Percentiles rank a stretch among this genome's conserved stretches.
Conservation (phyloP, 257 asterid species). For the Scutellaria minor region DNA sequence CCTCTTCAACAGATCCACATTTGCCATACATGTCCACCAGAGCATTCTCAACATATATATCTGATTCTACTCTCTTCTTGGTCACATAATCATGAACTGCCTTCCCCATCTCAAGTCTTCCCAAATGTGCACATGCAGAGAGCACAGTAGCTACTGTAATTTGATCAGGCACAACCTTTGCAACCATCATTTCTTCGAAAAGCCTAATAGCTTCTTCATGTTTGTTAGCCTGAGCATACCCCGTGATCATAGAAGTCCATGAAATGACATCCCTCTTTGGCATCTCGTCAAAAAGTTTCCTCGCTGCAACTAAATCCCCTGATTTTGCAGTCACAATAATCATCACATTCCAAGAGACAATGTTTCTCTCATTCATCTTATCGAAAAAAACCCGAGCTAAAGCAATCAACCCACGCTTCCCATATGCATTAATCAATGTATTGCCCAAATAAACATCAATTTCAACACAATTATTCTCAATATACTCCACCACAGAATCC, state of each 20-base stretch:
- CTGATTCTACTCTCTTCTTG: constrained; percentile 33
- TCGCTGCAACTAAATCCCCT: constrained; percentile 47
- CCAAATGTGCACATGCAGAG: constrained; percentile 54
- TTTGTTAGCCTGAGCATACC: constrained; percentile 42
- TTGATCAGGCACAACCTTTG: constrained; percentile 46
- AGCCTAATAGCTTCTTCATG: constrained; percentile 42
- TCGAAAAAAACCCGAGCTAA: constrained; percentile 42
- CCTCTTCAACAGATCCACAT: constrained; percentile 52
- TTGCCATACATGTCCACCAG: constrained; percentile 62
- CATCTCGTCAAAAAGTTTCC: constrained; percentile 47
- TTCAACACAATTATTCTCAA: constrained; percentile 40
- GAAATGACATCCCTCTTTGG: constrained; percentile 54
- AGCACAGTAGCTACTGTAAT: constrained; percentile 45
- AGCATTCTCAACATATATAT: constrained; percentile 51
- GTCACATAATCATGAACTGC: constrained; percentile 41
- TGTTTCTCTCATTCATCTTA: constrained; percentile 41
- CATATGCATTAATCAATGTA: constrained; percentile 47
- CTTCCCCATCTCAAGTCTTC: constrained; percentile 50
- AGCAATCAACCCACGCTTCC: constrained; percentile 37
- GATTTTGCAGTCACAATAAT: constrained; percentile 44
- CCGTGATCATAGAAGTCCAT: constrained; percentile 59
- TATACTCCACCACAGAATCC: constrained; percentile 45
- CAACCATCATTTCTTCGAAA: constrained; percentile 53
- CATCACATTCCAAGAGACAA: constrained; percentile 55
- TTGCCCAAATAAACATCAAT: constrained; percentile 53